Base-by-base conservation (phyloP, 768 basidiomycete genomes). In the Hygrophorus pudorinus region DNA sequence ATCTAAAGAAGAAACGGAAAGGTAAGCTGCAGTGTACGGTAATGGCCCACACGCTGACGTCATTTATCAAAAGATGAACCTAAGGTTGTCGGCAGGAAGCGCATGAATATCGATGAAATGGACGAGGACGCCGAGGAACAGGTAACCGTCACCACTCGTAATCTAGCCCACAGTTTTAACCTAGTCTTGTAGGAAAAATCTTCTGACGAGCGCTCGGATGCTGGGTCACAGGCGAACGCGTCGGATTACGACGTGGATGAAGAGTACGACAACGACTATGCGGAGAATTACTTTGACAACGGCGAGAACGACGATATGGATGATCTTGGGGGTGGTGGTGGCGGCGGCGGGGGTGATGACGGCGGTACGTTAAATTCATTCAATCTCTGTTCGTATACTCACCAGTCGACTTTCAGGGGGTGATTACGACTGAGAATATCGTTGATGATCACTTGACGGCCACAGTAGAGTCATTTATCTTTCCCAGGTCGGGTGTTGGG, bases 211-310 rank as follows among this genome's bases (percentile, higher is more conserved):
- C 66, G 67, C 3, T 85, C 82, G 24, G 78, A 84, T 12, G 71
- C 60, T 18, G 83, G 76, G 16, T 85, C 83, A 9, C 79, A 82
- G 53, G 74, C 60, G 24, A 72, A 62, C 5, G 77, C 78, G 32
- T 79, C 76, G 18, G 86, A 90, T 59, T 89, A 89, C 55, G 87
- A 89, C 50, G 84, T 85, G 16, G 84, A 89, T 27, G 89, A 93
- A 59, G 87, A 89, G 53, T 88, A 90, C 55, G 88, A 90, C 60
- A 89, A 91, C 51, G 88, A 91, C 50, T 91, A 91, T 49, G 87
- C 82, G 2, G 83, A 85, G 49, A 87, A 91, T 57, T 90, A 91
- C 69, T 91, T 91, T 57, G 87, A 91, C 59, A 89, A 88, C 43
- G 87, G 87, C 13, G 87, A 89, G 61, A 79, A 70, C 3, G 87